Conservation (phyloP, 139 green algal species). For the Coelastrella sp. region DNA sequence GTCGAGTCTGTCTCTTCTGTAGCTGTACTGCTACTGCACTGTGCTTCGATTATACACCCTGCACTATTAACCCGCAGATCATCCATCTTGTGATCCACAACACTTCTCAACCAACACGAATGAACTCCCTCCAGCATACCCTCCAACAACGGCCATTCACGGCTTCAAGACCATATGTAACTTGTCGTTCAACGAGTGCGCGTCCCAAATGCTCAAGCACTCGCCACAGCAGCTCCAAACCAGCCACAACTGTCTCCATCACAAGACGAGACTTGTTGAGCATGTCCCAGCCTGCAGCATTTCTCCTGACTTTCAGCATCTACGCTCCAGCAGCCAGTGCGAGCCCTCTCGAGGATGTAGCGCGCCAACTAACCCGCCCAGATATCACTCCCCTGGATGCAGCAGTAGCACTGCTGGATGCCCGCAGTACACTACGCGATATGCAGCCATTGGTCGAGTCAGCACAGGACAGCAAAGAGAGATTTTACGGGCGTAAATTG, state of each 20-base stretch:
- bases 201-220: not conserved
- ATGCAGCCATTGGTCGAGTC: conserved; percentile 35
- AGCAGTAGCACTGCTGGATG: conserved; percentile 42
- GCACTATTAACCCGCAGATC: not conserved
- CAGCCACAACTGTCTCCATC: not conserved
- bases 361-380: not conserved
- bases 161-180: not conserved
- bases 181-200: not conserved
- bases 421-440: conserved; percentile 28
- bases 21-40: not conserved
- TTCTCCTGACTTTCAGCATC: not conserved
- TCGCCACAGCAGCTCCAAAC: not conserved
- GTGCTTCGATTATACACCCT: not conserved
- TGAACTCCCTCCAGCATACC: not conserved
- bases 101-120: not conserved
- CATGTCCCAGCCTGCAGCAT: not conserved
- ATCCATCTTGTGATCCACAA: not conserved
- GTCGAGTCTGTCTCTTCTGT: not conserved
- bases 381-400: conserved; percentile 10
- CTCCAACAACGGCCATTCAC: not conserved
- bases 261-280: not conserved
- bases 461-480: conserved; percentile 31
- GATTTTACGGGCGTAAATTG: conserved; percentile 41
- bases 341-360: not conserved
- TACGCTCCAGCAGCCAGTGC: not conserved